phyloP scores from a whole-genome alignment of 768 basidiomycete species.

The Leucogyrophana mollusca region DNA sequence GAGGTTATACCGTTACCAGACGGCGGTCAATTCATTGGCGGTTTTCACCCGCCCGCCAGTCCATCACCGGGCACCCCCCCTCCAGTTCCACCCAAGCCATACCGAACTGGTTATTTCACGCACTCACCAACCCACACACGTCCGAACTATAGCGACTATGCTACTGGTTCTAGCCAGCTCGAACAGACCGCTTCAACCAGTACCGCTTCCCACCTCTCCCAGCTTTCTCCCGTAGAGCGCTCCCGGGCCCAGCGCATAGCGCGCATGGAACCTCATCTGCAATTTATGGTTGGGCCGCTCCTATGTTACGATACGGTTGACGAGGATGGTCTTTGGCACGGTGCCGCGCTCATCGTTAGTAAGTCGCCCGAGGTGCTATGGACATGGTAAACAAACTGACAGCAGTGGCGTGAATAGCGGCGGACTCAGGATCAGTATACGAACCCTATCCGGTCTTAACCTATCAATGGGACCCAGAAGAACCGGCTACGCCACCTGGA shows the following conservation, averaged over 20 bases:
- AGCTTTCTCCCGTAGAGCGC: slow-evolving; percentile 61
- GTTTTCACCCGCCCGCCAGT: slow-evolving; percentile 40
- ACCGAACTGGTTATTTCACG: slow-evolving; percentile 5
- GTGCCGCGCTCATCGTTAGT: slow-evolving; percentile 88
- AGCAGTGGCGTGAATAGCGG: slow-evolving; percentile 42
- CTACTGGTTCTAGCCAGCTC: neutral
- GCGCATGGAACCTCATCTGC: slow-evolving; percentile 79
- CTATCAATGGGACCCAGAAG: slow-evolving; percentile 73
- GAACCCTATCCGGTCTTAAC: slow-evolving; percentile 69
- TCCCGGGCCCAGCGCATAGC: slow-evolving; percentile 56
- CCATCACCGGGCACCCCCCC: slow-evolving; percentile 42
- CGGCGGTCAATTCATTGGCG: slow-evolving; percentile 49
- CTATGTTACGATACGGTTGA: slow-evolving; percentile 89
- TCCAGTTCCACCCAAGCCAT: slow-evolving; percentile 42
- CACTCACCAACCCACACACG: slow-evolving; percentile 18
- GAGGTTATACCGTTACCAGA: slow-evolving; percentile 63
- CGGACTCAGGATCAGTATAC: slow-evolving; percentile 77
- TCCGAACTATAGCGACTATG: slow-evolving; percentile 8
- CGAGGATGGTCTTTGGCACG: slow-evolving; percentile 77
- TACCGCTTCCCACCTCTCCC: slow-evolving; percentile 35
- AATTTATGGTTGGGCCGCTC: slow-evolving; percentile 90
- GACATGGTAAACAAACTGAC: no score
- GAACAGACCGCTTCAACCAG: slow-evolving; percentile 19
- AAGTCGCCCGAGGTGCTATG: slow-evolving; percentile 33
- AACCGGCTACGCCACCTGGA: slow-evolving; percentile 14